These are phyloP conservation scores for Blepharisma japonicum DNA, from an alignment of 73 alveolate genomes.

Conservation along the genomic window DNA sequence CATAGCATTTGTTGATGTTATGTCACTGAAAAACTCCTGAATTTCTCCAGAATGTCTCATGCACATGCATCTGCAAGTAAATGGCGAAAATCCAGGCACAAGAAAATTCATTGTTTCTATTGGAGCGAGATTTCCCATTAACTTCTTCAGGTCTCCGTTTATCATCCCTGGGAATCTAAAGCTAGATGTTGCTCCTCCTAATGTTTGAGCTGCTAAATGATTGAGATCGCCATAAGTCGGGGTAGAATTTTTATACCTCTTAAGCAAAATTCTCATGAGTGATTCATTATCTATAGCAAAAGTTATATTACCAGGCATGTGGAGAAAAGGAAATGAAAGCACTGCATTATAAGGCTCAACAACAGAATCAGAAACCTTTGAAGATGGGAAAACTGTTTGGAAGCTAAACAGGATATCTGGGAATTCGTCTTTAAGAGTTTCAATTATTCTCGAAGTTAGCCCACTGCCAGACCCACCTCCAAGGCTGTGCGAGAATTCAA, in stretches of 20 bases:
- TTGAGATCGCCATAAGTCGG: conserved; percentile 96
- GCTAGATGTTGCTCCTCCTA: conserved; percentile 96
- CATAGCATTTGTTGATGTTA: conserved; percentile 80
- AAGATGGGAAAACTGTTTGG: conserved; percentile 95
- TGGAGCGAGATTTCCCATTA: conserved; percentile 99
- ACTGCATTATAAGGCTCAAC: conserved; percentile 98
- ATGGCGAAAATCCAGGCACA: conserved; percentile 94
- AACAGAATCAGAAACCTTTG: conserved; percentile 95
- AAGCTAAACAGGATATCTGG: conserved; percentile 90
- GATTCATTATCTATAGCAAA: conserved; percentile 80
- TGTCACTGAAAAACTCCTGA: conserved; percentile 93
- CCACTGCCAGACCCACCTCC: conserved; percentile 99
- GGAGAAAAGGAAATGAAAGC: conserved; percentile 90
- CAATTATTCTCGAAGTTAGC: conserved; percentile 92
- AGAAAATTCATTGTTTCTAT: conserved; percentile 97
- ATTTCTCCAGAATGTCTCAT: conserved; percentile 86
- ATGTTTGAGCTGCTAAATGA: conserved; percentile 90
- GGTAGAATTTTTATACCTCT: conserved; percentile 53
- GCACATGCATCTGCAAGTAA: conserved; percentile 85
- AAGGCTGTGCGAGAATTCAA: conserved; percentile 93
- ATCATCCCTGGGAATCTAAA: conserved; percentile 99
- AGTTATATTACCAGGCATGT: conserved; percentile 72
- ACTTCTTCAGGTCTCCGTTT: conserved; percentile 97
- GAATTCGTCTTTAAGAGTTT: conserved; percentile 41
- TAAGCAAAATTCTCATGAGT: conserved; percentile 38